A percentile compares a stretch with the other conserved stretches of the same genome.
Conservation (phyloP, 2,329 filamentous ascomycete genomes). For the Aspergillus sp. region DNA sequence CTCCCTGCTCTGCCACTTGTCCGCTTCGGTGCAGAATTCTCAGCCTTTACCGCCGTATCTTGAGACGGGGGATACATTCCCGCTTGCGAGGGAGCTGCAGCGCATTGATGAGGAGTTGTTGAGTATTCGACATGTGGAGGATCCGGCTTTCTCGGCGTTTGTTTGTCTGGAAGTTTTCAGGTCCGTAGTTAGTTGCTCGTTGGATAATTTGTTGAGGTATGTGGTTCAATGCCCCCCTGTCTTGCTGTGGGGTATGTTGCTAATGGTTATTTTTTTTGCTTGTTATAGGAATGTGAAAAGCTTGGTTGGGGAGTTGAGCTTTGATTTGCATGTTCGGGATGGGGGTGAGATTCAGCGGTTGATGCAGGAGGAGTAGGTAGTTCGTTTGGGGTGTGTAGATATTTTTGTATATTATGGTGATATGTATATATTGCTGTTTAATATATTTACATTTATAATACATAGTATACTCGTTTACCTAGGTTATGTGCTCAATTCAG, state of each 20-base stretch:
- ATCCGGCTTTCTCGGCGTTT: constrained; percentile 72
- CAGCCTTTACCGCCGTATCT: constrained; percentile 71
- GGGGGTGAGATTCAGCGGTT: constrained; percentile 14
- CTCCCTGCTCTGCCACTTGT: constrained; percentile 67
- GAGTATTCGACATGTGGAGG: constrained; percentile 63
- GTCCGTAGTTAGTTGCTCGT: constrained; percentile 32
- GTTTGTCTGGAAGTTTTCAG: constrained; percentile 66
- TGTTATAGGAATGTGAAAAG: constrained; percentile 28
- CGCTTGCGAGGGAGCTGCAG: constrained; percentile 60
- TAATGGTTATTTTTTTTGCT: too few relatives aligned
- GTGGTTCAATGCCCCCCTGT: constrained; percentile 4
- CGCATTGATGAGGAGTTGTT: constrained; percentile 60
- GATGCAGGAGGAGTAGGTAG: constrained; percentile 1
- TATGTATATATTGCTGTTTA: too few relatives aligned
- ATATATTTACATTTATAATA: too few relatives aligned
- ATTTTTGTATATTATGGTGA: too few relatives aligned
- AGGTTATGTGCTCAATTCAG: too few relatives aligned
- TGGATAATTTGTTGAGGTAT: constrained; percentile 34
- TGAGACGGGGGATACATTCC: constrained; percentile 60
- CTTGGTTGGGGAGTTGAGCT: constrained; percentile 37
- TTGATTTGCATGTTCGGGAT: constrained; percentile 25
- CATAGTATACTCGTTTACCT: too few relatives aligned
- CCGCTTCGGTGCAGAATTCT: constrained; percentile 64
- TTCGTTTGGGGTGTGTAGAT: too few relatives aligned
- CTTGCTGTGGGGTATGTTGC: too few relatives aligned